phyloP scores from a whole-genome alignment of 257 asterid genomes.

The Scutellaria minor region DNA sequence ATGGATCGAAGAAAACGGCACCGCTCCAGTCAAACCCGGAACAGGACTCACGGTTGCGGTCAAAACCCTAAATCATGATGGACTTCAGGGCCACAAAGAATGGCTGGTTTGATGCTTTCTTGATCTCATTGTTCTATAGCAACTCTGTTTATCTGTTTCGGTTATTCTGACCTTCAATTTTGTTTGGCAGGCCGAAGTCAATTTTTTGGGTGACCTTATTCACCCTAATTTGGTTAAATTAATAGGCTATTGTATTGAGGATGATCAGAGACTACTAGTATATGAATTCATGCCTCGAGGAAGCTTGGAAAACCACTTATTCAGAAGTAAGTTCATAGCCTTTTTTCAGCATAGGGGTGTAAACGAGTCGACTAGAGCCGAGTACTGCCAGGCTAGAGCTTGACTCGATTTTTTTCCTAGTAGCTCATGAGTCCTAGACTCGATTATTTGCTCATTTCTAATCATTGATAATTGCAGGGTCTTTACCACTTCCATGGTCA shows the following conservation, averaged over 20 bases:
- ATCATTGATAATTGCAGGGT: conserved; percentile 45
- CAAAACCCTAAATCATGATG: conserved; percentile 76
- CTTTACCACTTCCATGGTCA: conserved; percentile 72
- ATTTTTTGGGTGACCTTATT: conserved; percentile 62
- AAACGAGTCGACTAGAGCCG: too few relatives aligned
- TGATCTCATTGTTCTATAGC: not conserved
- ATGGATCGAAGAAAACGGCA: conserved; percentile 79
- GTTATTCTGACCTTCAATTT: conserved; percentile 25
- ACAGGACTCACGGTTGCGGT: conserved; percentile 81
- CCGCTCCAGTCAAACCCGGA: conserved; percentile 74
- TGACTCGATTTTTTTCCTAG: too few relatives aligned
- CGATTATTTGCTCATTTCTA: not conserved
- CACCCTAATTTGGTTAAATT: conserved; percentile 65
- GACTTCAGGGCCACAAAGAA: conserved; percentile 91
- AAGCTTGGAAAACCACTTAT: conserved; percentile 72
- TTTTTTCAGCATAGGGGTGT: not conserved
- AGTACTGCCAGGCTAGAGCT: too few relatives aligned
- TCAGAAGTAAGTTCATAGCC: conserved; percentile 52
- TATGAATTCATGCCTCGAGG: conserved; percentile 71
- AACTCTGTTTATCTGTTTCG: not conserved
- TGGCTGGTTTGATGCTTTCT: conserved; percentile 71
- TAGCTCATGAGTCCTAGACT: too few relatives aligned
- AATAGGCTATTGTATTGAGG: conserved; percentile 64
- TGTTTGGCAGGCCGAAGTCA: conserved; percentile 63
- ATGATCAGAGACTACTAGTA: conserved; percentile 60